These are phyloP conservation scores for Sordaria brevicollis DNA, from an alignment of 495 filamentous ascomycete genomes.

Conservation along the genomic window DNA sequence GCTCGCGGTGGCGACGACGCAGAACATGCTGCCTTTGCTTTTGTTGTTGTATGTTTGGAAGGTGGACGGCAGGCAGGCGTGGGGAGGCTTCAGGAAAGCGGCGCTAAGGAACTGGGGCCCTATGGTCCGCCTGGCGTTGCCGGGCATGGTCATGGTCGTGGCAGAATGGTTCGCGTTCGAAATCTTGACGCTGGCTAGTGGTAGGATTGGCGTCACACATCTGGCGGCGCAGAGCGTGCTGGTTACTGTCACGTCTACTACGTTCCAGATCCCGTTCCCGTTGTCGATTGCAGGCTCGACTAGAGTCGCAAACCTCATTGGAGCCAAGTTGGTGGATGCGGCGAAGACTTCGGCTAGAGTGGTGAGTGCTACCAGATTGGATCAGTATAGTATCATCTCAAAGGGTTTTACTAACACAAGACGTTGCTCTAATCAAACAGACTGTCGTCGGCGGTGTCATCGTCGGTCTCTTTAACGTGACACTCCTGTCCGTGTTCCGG, in stretches of 20 bases:
- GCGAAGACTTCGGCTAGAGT: conserved; percentile 64
- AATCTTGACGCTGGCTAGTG: conserved; percentile 61
- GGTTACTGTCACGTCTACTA: conserved; percentile 42
- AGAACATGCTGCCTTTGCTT: conserved; percentile 66
- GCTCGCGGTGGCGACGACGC: conserved; percentile 73
- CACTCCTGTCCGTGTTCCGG: conserved; percentile 52
- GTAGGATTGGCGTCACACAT: conserved; percentile 57
- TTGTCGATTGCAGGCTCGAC: conserved; percentile 54
- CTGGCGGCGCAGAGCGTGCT: conserved; percentile 56
- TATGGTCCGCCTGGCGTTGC: conserved; percentile 77
- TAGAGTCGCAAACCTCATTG: conserved; percentile 54
- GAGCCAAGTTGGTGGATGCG: conserved; percentile 57
- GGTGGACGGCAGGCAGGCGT: conserved; percentile 68
- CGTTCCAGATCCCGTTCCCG: conserved; percentile 53
- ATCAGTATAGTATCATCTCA: not conserved
- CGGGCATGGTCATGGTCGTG: conserved; percentile 83
- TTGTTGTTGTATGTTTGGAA: conserved; percentile 69
- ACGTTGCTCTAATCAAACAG: conserved; percentile 10
- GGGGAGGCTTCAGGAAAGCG: conserved; percentile 68
- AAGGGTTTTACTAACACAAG: conserved; percentile 2
- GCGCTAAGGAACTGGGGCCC: conserved; percentile 75
- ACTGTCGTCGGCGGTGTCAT: conserved; percentile 51
- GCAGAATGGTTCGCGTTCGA: conserved; percentile 85
- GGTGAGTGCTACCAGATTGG: conserved; percentile 24
- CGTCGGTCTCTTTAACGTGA: conserved; percentile 67